These are phyloP conservation scores for Parasitella parasitica DNA, from an alignment of 371 early-diverging fungal species.

Conservation along the genomic window DNA sequence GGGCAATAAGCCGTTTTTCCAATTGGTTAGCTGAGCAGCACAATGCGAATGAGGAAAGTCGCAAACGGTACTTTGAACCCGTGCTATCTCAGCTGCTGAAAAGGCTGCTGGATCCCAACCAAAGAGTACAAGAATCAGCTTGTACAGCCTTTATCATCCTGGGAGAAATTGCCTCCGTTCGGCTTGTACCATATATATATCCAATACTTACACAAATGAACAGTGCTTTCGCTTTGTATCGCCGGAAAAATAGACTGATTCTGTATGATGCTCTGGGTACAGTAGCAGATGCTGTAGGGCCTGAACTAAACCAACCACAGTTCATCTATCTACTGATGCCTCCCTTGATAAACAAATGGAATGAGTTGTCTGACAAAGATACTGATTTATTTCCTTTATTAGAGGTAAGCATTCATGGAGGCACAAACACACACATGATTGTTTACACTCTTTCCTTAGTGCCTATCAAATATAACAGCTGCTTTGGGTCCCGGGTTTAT, in stretches of 20 bases:
- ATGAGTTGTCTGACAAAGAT: constrained; percentile 73
- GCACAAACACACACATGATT: not conserved
- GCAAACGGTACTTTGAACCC: constrained; percentile 75
- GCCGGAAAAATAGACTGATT: constrained; percentile 84
- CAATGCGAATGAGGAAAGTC: constrained; percentile 55
- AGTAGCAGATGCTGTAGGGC: constrained; percentile 85
- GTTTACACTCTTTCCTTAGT: constrained; percentile 31
- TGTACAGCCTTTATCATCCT: constrained; percentile 91
- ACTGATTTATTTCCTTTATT: constrained; percentile 86
- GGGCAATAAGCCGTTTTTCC: constrained; percentile 89
- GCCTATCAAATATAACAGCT: constrained; percentile 78
- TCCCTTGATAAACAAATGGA: constrained; percentile 83
- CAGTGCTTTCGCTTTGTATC: constrained; percentile 81
- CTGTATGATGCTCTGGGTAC: constrained; percentile 94
- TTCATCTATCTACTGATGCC: constrained; percentile 81
- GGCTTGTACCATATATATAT: constrained; percentile 79
- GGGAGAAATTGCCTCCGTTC: constrained; percentile 79
- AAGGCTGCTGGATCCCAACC: constrained; percentile 85
- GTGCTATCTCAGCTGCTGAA: constrained; percentile 73
- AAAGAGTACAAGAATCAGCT: constrained; percentile 93
- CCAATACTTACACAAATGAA: constrained; percentile 75
- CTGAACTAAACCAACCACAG: constrained; percentile 70
- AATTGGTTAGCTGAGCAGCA: constrained; percentile 73
- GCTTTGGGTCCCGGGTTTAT: constrained; percentile 79
- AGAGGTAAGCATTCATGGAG: constrained; percentile 57